Base-by-base conservation (phyloP, 306 rosid species). In the Malus domestica region DNA sequence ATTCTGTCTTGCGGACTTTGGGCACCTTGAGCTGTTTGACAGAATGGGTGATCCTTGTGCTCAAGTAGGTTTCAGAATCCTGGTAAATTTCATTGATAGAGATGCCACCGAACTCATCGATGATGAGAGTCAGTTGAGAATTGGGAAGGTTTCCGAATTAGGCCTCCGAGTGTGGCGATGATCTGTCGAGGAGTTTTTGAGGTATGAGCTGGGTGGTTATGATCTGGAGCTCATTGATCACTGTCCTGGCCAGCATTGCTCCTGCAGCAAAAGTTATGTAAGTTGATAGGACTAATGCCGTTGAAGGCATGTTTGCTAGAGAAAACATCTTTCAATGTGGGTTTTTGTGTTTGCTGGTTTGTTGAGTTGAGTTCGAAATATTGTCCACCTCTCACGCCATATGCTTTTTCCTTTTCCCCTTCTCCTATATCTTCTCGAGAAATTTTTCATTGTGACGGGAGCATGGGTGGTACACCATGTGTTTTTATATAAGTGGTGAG, bases 211-310 rank as follows among this genome's bases (percentile, higher is more conserved):
- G 84, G 78, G 19, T 74, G 63, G 51, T 67, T 46, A 80, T 51
- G 64, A 61, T 59, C 10, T 82, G 72, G 57, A 81, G 51, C 75
- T 86, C 85, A 23, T 68, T 64, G 70, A 83, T 55, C 62, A 86
- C 38, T 33, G 78, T 44, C 16, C 89, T 82, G 42, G 68, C 69
- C 52, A 86, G n/a, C 89, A 83, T 80, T 44, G 85, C 27, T 7
- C 74, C 67, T 23, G 89, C 85, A n/a, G 82, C 73, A 67, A 83
- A 74, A 12, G 87, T 16, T n/a, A 83, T 78, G 83, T 76, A 86
- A 13, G 83, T 68, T 30, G 89, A 75, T 16, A 80, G 65, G 76
- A 86, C 66, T 15, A 83, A 63, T 49, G 85, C 4, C 15, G 87
- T 55, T 23, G 85, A 83, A 52, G 87, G 86, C 76, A 80, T 80